phyloP scores from a whole-genome alignment of 2,329 filamentous ascomycete species.

The Pseudopyricularia javanii region DNA sequence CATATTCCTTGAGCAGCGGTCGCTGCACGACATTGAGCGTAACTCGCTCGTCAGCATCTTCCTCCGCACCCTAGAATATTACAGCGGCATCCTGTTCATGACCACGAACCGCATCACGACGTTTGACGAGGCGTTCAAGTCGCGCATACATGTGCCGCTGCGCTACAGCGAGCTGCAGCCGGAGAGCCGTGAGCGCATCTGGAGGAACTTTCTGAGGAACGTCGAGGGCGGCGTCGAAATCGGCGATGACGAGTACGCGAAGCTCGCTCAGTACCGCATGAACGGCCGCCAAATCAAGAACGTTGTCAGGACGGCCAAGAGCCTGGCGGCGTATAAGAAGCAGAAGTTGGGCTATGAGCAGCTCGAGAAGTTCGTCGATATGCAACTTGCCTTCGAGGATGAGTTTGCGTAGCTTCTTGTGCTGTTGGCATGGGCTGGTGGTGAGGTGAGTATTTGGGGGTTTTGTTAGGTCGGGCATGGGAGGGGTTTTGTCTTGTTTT shows the following conservation, averaged over 20 bases:
- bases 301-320: slow-evolving; percentile 15
- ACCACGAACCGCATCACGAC: slow-evolving; percentile 26
- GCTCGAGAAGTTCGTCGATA: slow-evolving; percentile 16
- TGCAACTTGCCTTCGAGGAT: slow-evolving; percentile 18
- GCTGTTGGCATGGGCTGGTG: neutral
- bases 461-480: neutral
- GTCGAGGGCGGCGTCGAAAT: slow-evolving; percentile 11
- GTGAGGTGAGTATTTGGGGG: neutral
- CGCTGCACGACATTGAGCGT: slow-evolving; percentile 5
- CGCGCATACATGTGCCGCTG: slow-evolving; percentile 4
- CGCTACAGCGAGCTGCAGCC: slow-evolving; percentile 1
- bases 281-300: slow-evolving; percentile 18
- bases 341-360: slow-evolving; percentile 13
- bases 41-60: slow-evolving; percentile 12
- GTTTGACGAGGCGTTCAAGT: slow-evolving; percentile 18
- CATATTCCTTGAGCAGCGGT: slow-evolving; percentile 22
- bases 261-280: slow-evolving; percentile 9
- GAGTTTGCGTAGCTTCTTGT: too few relatives aligned
- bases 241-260: slow-evolving; percentile 9
- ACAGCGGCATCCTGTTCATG: slow-evolving; percentile 21
- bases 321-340: slow-evolving; percentile 18
- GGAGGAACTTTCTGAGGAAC: slow-evolving; percentile 8
- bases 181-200: slow-evolving; percentile 1
- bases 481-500: too few relatives aligned
- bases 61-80: slow-evolving; percentile 21